These are phyloP conservation scores for Lasiosphaeria miniovina DNA, from an alignment of 495 filamentous ascomycete genomes.

Conservation along the genomic window DNA sequence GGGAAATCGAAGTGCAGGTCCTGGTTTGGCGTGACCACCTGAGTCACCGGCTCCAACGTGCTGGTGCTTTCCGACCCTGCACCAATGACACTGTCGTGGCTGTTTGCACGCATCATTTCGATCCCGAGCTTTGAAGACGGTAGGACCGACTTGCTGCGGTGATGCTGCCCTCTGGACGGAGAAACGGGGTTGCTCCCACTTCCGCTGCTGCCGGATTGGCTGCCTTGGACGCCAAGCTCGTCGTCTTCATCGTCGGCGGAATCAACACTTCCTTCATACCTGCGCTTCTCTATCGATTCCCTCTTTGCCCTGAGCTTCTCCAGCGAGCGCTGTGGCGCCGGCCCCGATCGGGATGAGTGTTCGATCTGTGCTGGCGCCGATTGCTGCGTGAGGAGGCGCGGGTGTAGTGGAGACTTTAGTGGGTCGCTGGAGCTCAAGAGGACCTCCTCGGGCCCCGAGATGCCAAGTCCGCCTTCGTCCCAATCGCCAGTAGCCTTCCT, in stretches of 20 bases:
- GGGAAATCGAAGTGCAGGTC: slow-evolving; percentile 28
- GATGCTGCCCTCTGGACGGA: slow-evolving; percentile 34
- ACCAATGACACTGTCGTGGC: slow-evolving; percentile 72
- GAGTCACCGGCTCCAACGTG: slow-evolving; percentile 35
- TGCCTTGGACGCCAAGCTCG: slow-evolving; percentile 63
- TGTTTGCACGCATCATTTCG: slow-evolving; percentile 96
- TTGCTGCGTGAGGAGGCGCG: slow-evolving; percentile 58
- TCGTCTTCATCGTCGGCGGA: slow-evolving; percentile 93
- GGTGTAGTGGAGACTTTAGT: slow-evolving; percentile 34
- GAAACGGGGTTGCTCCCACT: slow-evolving; percentile 43
- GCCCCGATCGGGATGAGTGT: slow-evolving; percentile 40
- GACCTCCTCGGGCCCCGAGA: slow-evolving; percentile 50
- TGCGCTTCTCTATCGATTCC: slow-evolving; percentile 70
- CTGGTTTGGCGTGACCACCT: slow-evolving; percentile 39
- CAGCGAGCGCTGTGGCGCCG: slow-evolving; percentile 61
- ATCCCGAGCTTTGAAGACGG: slow-evolving; percentile 78
- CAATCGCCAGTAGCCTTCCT: slow-evolving; percentile 68
- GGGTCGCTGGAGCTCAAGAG: slow-evolving; percentile 29
- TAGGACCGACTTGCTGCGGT: slow-evolving; percentile 38
- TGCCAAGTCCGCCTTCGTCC: slow-evolving; percentile 69
- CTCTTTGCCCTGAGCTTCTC: slow-evolving; percentile 76
- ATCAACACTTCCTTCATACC: slow-evolving; percentile 69
- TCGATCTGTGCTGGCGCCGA: slow-evolving; percentile 69
- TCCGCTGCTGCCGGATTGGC: slow-evolving; percentile 50
- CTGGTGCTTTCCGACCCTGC: slow-evolving; percentile 37